These are phyloP conservation scores for Ilyonectria sp. DNA, from an alignment of 2,329 filamentous ascomycete species.

Conservation along the genomic window DNA sequence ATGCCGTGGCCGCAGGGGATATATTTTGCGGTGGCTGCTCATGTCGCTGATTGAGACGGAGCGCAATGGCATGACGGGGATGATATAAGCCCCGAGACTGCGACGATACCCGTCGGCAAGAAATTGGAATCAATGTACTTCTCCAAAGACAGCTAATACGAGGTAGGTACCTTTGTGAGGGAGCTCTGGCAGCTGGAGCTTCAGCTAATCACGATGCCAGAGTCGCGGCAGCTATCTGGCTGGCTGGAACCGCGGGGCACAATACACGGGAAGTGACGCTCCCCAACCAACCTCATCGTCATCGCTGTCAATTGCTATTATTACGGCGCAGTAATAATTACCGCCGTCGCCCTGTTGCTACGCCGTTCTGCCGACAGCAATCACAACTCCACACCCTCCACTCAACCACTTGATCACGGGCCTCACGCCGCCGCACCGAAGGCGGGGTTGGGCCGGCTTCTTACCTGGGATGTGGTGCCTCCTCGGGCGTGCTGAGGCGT, in stretches of 20 bases:
- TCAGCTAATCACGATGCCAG: slow-evolving; percentile 16
- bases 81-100: background rate
- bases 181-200: background rate
- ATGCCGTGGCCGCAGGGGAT: background rate
- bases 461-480: slow-evolving; percentile 21
- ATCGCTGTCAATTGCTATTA: background rate
- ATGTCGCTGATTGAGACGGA: background rate
- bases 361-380: background rate
- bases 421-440: slow-evolving; percentile 2
- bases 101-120: background rate
- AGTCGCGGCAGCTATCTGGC: background rate
- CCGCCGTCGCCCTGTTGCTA: background rate
- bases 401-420: slow-evolving; percentile 17
- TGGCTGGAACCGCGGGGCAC: slow-evolving; percentile 15
- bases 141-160: background rate
- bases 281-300: background rate
- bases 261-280: background rate
- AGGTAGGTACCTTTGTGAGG: background rate
- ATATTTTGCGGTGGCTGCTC: background rate
- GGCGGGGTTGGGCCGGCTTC: slow-evolving; percentile 6
- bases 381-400: slow-evolving; percentile 4
- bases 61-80: slow-evolving; percentile 4
- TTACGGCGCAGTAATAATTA: background rate
- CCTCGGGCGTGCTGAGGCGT: background rate
- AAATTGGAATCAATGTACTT: background rate